Evolutionary conservation across 2,329 filamentous ascomycete species (phyloP).

Genomic region (Gyromitra esculenta): DNA sequence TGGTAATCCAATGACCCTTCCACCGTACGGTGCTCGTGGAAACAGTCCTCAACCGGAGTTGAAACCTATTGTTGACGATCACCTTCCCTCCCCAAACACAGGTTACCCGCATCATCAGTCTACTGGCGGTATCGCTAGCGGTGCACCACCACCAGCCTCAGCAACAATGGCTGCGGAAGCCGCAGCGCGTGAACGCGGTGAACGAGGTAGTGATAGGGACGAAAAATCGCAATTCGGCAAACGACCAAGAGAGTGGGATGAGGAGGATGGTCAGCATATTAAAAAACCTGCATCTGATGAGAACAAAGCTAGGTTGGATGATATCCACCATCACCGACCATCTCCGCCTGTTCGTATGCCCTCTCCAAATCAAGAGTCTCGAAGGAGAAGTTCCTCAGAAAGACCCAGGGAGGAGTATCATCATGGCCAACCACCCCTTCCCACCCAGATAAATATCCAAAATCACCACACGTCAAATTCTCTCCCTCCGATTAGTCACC

Average conservation of each 20-base stretch:
- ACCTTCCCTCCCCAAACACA: slow-evolving; percentile 89
- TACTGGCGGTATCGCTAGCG: slow-evolving; percentile 72
- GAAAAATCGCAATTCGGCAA: slow-evolving; percentile 76
- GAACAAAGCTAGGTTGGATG: slow-evolving; percentile 83
- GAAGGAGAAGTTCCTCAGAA: slow-evolving; percentile 59
- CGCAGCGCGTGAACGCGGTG: slow-evolving; percentile 68
- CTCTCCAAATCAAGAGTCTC: slow-evolving; percentile 52
- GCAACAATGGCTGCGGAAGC: slow-evolving; percentile 75
- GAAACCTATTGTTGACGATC: slow-evolving; percentile 81
- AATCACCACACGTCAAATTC: slow-evolving; percentile 68
- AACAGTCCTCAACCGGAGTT: slow-evolving; percentile 82
- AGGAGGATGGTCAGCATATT: slow-evolving; percentile 68
- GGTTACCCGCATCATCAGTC: slow-evolving; percentile 76
- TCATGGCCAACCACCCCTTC: slow-evolving; percentile 57
- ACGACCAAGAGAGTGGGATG: slow-evolving; percentile 91
- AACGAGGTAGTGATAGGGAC: slow-evolving; percentile 54
- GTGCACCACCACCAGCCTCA: slow-evolving; percentile 73
- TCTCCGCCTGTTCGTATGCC: slow-evolving; percentile 69
- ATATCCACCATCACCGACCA: slow-evolving; percentile 79
- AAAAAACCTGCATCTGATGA: slow-evolving; percentile 94
- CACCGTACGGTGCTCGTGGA: slow-evolving; percentile 74
- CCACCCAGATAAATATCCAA: slow-evolving; percentile 71
- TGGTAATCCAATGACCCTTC: slow-evolving; percentile 63
- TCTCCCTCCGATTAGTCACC: slow-evolving; percentile 66
- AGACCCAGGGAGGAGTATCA: slow-evolving; percentile 61